Percentiles rank a stretch among this genome's conserved stretches.
phyloP scores from a whole-genome alignment of 2,329 filamentous ascomycete genomes.

The Huntiella savannae region DNA sequence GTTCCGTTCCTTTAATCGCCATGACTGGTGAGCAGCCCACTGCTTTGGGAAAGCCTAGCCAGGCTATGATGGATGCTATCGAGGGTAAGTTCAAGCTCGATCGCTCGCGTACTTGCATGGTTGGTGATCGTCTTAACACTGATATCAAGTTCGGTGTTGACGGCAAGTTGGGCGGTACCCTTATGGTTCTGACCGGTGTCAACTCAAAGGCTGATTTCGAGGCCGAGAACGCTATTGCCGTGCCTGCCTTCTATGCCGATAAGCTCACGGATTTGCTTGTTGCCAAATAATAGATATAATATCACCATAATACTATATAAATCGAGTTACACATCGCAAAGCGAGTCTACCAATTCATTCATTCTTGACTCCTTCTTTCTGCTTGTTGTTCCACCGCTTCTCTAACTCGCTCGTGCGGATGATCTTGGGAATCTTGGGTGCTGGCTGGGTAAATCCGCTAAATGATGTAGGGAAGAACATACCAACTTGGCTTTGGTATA shows the following conservation, averaged over 20 bases:
- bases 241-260: conserved; percentile 71
- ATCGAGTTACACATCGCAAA: background rate
- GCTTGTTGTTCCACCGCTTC: conserved; percentile 17
- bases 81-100: conserved; percentile 91
- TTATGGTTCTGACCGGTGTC: conserved; percentile 83
- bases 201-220: conserved; percentile 70
- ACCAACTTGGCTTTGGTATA: conserved; percentile 67
- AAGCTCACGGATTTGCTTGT: conserved; percentile 53
- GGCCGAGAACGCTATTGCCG: conserved; percentile 43
- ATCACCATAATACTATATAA: conserved; percentile 8
- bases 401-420: conserved; percentile 32
- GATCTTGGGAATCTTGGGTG: conserved; percentile 22
- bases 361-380: conserved; percentile 2
- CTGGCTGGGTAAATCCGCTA: conserved; percentile 22
- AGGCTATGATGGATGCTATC: conserved; percentile 98
- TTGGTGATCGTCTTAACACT: conserved; percentile 83
- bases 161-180: conserved; percentile 72
- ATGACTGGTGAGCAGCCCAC: conserved; percentile 52
- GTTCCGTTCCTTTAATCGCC: conserved; percentile 57
- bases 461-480: conserved; percentile 55
- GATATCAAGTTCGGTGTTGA: conserved; percentile 93
- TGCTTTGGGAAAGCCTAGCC: conserved; percentile 80
- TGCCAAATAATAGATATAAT: conserved; percentile 9
- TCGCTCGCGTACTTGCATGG: conserved; percentile 74
- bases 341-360: background rate